Evolutionary conservation across 805 yeast species (phyloP), one percentile per base, ranked within the genome.

Genomic region (Diddensiella transvaalensis): DNA sequence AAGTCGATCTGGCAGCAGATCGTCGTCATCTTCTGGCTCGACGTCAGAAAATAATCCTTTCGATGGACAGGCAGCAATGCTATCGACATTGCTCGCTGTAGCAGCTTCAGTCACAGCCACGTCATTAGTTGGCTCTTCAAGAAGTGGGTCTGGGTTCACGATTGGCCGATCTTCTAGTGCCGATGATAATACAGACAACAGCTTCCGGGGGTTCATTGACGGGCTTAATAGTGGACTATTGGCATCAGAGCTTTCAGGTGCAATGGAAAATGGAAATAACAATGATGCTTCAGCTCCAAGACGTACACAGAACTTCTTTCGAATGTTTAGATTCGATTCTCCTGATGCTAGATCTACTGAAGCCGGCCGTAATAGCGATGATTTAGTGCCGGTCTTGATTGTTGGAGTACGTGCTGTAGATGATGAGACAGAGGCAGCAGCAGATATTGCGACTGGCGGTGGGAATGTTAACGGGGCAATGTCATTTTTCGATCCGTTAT

Each of bases 381-480:
- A 30, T 3, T 57, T 61, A 26, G 67, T 76, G 2, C 81, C 81
- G 1, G 76, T 77, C 2, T 63, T 76, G 49, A 71, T 76, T 21
- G 69, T 76, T 18, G 79, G 80, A 3, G 73, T 77, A 19, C 61
- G 80, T 5, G 72, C 78, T 0, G 71, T 60, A 46, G 60, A 59
- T n/a, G 59, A 51, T 15, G 38, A 17, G 8, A 8, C 38, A 15
- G 53, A 51, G 3, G 51, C 44, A 32, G 42, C 39, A 22, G 49
- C 46, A 30, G 46, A 49, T 42, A 8, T 26, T 26, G 13, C 32
- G 11, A 8, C 32, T 26, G 32, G 32, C 8, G 32, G 32, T 26
- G 42, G 46, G 11, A 26, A 21, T 4, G 32, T 26, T 8, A 17
- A 15, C 8, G 24, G 41, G n/a, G 17, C 47, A 5, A 26, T 42